Base-by-base conservation (phyloP, 768 basidiomycete genomes). In the Psilocybe cyanescens region DNA sequence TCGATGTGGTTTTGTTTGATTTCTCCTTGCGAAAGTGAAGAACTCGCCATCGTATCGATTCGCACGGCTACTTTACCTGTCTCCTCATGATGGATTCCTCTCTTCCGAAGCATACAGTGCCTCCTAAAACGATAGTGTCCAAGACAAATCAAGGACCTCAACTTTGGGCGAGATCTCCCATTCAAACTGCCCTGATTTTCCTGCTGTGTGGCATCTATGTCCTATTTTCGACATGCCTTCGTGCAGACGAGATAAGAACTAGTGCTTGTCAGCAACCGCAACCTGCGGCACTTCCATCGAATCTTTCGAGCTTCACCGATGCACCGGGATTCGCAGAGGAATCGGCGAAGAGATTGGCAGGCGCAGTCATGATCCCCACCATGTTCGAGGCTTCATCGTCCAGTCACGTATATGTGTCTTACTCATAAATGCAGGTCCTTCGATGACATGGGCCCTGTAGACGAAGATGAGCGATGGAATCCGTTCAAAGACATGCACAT, bases 391-490 rank as follows among this genome's bases (percentile, higher is more conserved):
- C 33, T 16, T 55, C 33, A 35, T 35, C 11, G 33, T 35, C 33
- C 7, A 35, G 6, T 35, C 33, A 14, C 7, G 35, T 5, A 49
- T 56, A 19, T 19, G 2, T 31, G 8, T 6, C 33, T 60, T 4
- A 49, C n/a, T 31, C 8, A 58, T 29, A 1, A 45, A 17, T 19
- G 5, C 31, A 72, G 72, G 72, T 67, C 72, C 2, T 75, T 72
- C 55, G 72, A 74, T 61, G 69, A 73, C 53, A 74, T 73, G 71
- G 72, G 71, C 6, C 68, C 71, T 11, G 60, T 68, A 7, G 64
- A 67, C 11, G 60, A 70, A 48, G 72, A 75, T 58, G 56, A 58
- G 46, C 67, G 71, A 3, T 75, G 73, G 72, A 58, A 58, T 11
- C 68, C 68, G 4, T 73, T 75, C 59, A 61, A 52, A 17, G 63